These are phyloP conservation scores for Penicillium palitans DNA, from an alignment of 2,329 filamentous ascomycete genomes.

Conservation along the genomic window DNA sequence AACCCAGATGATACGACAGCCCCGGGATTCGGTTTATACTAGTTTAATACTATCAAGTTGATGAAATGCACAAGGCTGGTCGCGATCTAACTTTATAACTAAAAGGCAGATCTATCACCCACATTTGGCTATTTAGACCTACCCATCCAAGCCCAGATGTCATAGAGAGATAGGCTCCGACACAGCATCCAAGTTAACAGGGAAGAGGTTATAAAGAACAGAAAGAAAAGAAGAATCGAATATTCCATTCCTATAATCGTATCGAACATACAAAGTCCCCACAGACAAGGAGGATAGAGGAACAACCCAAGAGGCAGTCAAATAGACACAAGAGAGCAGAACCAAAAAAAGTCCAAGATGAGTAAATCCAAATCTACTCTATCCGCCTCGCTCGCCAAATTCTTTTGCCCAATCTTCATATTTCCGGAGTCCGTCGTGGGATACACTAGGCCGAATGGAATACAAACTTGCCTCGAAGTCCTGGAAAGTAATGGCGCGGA, in stretches of 20 bases:
- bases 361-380: slow-evolving; percentile 5
- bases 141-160: too few species aligned
- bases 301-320: background rate
- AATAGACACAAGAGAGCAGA: slow-evolving; percentile 1
- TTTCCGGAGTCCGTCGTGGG: slow-evolving; percentile 76
- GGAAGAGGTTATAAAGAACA: background rate
- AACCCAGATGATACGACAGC: too few species aligned
- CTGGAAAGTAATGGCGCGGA: slow-evolving; percentile 75
- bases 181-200: background rate
- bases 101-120: too few species aligned
- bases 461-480: slow-evolving; percentile 83
- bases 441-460: slow-evolving; percentile 88
- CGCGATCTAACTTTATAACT: too few species aligned
- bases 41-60: too few species aligned
- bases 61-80: too few species aligned
- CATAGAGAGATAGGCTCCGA: too few species aligned
- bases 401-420: slow-evolving; percentile 94
- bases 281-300: background rate
- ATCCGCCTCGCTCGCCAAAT: slow-evolving; percentile 89
- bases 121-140: too few species aligned
- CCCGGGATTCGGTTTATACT: too few species aligned
- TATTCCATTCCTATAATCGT: slow-evolving; percentile 5
- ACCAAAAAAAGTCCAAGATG: background rate
- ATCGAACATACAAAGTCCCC: slow-evolving; percentile 1
- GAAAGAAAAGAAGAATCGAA: background rate